Base-by-base conservation (phyloP, 2,329 filamentous ascomycete genomes). In the Blastomyces emzantsi region DNA sequence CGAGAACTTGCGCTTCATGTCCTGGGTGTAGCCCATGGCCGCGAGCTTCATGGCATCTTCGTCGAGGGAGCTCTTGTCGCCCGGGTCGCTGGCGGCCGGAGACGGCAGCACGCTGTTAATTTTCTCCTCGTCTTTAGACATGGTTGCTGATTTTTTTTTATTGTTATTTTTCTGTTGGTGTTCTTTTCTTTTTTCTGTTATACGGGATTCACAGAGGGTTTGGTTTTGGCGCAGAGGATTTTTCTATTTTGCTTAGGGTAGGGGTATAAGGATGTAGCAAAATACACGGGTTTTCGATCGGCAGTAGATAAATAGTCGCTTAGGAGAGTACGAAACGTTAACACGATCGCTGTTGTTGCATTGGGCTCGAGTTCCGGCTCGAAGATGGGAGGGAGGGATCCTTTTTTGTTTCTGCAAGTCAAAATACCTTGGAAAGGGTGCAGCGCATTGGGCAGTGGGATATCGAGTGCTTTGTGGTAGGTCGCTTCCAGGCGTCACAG, bases 1-100 rank as follows among this genome's bases (percentile, higher is more conserved):
- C 43, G 75, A 78, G 71, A 79, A 81, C 64, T 82, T 81, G 49
- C 80, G 75, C 63, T 70, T 72, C 73, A 80, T 74, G 62, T 80
- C 78, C 66, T 81, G 80, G 2, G 72, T 74, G 66, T 81, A 81
- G 22, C 80, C 80, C 78, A 82, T 80, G 60, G 76, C 73, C 0
- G 77, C 78, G 39, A 81, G 70, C 67, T 78, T 79, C 49, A 75
- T 65, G n/a, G 76, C 77, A 68, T 80, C 78, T 19, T 70, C 67
- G 66, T 75, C 71, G 22, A 71, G 41, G 25, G 64, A 63, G 45
- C 65, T 67, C 22, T 65, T 25, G 36, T 63, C 61, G 17, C 36
- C 62, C 22, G 45, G 45, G 36, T 39, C 59, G 22, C 33, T 49
- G 52, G 25, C 52, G 52, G 25, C 52, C 52, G 60, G 61, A 39